A percentile compares a stretch with the other conserved stretches of the same genome.
These are phyloP conservation scores for Blastobotrys peoriensis DNA, from an alignment of 805 yeast species.

Conservation along the genomic window DNA sequence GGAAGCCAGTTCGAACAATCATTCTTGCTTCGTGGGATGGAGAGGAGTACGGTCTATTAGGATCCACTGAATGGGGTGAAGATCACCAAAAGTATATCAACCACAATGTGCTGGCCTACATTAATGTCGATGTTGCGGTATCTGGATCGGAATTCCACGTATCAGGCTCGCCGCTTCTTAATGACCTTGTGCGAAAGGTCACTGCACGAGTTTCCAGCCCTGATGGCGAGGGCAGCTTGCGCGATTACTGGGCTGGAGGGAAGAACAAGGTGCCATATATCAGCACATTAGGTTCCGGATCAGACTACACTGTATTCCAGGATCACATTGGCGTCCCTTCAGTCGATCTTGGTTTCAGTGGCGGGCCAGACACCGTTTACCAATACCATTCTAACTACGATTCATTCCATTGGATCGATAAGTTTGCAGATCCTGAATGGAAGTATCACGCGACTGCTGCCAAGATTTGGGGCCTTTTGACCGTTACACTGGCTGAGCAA, in stretches of 20 bases:
- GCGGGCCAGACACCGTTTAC: conserved; percentile 49
- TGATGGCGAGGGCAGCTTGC: conserved; percentile 24
- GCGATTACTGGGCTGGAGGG: conserved; percentile 31
- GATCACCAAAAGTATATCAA: conserved; percentile 42
- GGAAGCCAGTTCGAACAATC: conserved; percentile 70
- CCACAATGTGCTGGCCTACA: conserved; percentile 54
- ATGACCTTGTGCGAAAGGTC: conserved; percentile 39
- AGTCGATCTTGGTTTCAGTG: conserved; percentile 52
- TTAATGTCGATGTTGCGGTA: conserved; percentile 64
- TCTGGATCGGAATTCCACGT: conserved; percentile 48
- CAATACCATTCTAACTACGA: conserved; percentile 76
- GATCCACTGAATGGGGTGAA: conserved; percentile 76
- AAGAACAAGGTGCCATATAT: conserved; percentile 28
- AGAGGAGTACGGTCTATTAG: conserved; percentile 64
- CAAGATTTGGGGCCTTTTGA: conserved; percentile 45
- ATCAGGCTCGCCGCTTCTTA: conserved; percentile 55
- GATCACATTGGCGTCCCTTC: conserved; percentile 38
- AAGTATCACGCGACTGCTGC: conserved; percentile 51
- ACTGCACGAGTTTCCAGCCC: conserved; percentile 47
- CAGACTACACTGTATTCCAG: conserved; percentile 50
- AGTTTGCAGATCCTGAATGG: conserved; percentile 57
- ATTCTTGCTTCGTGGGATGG: conserved; percentile 78
- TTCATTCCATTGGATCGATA: conserved; percentile 64
- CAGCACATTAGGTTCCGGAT: conserved; percentile 57
- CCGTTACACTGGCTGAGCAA: conserved; percentile 44